phyloP scores from a whole-genome alignment of 179 eudicot species.

The Beta corolliflora region DNA sequence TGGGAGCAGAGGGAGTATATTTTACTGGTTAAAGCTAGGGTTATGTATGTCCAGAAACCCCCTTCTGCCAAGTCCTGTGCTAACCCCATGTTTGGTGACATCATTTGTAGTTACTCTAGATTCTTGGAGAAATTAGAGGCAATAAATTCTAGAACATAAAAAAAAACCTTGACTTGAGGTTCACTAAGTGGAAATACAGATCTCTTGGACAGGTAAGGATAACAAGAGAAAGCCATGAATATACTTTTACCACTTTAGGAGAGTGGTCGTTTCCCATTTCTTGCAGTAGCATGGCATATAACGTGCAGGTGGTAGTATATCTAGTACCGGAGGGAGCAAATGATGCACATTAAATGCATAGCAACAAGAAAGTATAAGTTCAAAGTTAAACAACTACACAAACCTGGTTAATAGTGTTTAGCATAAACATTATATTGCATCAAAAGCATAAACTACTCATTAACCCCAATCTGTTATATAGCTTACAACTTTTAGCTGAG shows the following conservation, averaged over 20 bases:
- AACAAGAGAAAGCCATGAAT: neutral
- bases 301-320: neutral
- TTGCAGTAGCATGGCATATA: neutral
- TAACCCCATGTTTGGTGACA: too few relatives aligned
- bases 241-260: too few relatives aligned
- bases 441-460: neutral
- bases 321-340: neutral
- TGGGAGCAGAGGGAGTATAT: neutral
- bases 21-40: neutral
- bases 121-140: neutral
- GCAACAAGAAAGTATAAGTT: neutral
- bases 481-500: neutral
- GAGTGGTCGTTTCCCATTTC: too few relatives aligned
- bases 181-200: neutral
- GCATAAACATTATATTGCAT: neutral
- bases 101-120: neutral
- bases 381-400: neutral
- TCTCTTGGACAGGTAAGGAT: neutral
- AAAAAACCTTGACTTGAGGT: slow-evolving; percentile 1
- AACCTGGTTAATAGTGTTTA: neutral
- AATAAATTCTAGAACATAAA: neutral
- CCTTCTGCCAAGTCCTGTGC: too few relatives aligned
- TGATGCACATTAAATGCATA: neutral
- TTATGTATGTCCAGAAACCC: too few relatives aligned
- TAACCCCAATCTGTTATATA: neutral